Base-by-base conservation (phyloP, 345 rosid species). In the Salix purpurea region DNA sequence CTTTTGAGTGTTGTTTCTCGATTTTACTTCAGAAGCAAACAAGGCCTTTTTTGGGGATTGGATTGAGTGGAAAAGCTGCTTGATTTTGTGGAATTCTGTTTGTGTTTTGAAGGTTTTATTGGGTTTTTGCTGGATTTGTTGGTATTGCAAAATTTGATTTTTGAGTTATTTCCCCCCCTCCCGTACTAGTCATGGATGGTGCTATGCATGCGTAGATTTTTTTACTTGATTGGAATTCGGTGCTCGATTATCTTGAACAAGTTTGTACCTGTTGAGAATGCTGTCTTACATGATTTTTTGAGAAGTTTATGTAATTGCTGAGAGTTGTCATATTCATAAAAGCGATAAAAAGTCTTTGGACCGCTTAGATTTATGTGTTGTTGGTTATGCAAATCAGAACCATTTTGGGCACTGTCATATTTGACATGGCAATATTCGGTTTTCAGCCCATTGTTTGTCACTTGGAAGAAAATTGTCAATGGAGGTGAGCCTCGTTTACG, bases 401-500 rank as follows among this genome's bases (percentile, higher is more conserved):
- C 10, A 28, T n/a, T n/a, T 23, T n/a, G 2, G 54, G 18, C 16
- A 5, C 66, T 26, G 23, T 14, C 68, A 48, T 26, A 52, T 75
- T 56, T 74, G 80, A 67, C 66, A 40, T 60, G 71, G 52, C 68
- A 19, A 12, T 78, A 11, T 75, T 80, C 76, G 71, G 65, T 28
- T 73, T 81, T 77, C 85, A 96, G 99, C 85, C 99, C 98, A 69
- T 84, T 96, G 87, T 96, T 96, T 83, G 99, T 96, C 60, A 96
- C 98, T 18, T 96, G 99, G 99, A 93, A 94, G 92, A 92, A 92
- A 79, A 86, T 86, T 30, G 91, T 88, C 81, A 91, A 89, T 83
- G 97, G 97, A 74, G 88, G 90, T 14, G 98, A 94, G 89, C 98
- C 98, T 89, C 92, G 90, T 32, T 78, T 96, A 84, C 98, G 99